Evolutionary conservation across 139 green algal genomes (phyloP).

Genomic region (Chlamydomonas asymmetrica): DNA sequence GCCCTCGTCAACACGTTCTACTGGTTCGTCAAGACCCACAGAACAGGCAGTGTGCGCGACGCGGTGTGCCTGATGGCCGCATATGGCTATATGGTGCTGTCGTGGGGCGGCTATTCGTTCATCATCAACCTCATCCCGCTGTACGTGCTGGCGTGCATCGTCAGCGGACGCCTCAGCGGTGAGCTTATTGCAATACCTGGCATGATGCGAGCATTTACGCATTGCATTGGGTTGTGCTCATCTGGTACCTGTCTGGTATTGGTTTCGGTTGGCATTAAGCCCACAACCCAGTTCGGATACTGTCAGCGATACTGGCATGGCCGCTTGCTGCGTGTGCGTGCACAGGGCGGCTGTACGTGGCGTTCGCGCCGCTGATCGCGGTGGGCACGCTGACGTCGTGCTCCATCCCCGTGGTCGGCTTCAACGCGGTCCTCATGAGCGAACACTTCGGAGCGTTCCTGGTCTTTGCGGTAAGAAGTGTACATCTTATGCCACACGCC

Average conservation of each 20-base stretch:
- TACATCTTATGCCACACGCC: no score
- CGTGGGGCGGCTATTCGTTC: constrained; percentile 97
- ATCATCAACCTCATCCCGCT: constrained; percentile 98
- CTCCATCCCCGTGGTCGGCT: constrained; percentile 91
- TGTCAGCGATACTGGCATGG: no score
- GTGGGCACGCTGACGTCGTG: constrained; percentile 72
- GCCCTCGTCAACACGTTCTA: constrained; percentile 88
- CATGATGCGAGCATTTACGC: no score
- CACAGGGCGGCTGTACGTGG: constrained; percentile 74
- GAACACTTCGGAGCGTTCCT: constrained; percentile 97
- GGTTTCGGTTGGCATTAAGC: no score
- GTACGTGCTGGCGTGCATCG: constrained; percentile 85
- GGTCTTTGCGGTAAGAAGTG: constrained; percentile 56
- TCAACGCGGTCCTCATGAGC: constrained; percentile 94
- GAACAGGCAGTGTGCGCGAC: constrained; percentile 85
- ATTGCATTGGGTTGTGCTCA: no score
- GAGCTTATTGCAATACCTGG: no score
- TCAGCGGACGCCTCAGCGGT: constrained; percentile 61
- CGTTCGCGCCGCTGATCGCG: constrained; percentile 81
- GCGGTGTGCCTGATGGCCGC: constrained; percentile 61
- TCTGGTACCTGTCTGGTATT: no score
- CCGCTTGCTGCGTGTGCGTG: no score
- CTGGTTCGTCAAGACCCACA: constrained; percentile 92
- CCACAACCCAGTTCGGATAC: no score
- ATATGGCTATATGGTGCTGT: constrained; percentile 91